Base-by-base conservation (phyloP, 768 basidiomycete species). In the Suillus fuscotomentosus region DNA sequence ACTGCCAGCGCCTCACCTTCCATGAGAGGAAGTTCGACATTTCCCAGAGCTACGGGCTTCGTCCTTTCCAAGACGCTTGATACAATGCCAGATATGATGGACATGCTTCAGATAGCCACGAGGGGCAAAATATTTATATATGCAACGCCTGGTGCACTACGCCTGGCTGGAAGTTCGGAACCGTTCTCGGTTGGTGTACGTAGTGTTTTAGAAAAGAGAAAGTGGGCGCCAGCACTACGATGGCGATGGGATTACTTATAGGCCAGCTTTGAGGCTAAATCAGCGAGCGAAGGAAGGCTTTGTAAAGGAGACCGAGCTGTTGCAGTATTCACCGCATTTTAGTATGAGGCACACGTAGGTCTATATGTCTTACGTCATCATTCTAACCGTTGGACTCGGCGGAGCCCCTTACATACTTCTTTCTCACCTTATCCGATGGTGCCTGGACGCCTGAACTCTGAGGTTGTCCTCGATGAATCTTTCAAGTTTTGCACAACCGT, bases 1-100 rank as follows among this genome's bases (percentile, higher is more conserved):
- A 70, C 67, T 38, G 72, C 66, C 7, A 73, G 65, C 14, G 67
- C 70, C 42, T 76, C 70, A 31, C 70, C 66, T 13, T 66, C 66
- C 7, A 59, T 66, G 22, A 70, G 61, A 20, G 68, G 66, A 24
- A 71, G 60, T 36, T 65, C 69, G 27, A 70, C 65, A 20, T 61
- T 66, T 34, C 66, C 63, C 13, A n/a, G 41, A 42, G 42, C 50
- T 31, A 20, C 45, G 24, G 61, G 31, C 55, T 65, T 68, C 41
- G 70, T 41, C 10, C 31, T 47, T n/a, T 60, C 54, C 15, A 68
- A 63, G 27, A 64, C 27, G 57, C 43, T 34, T 13, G 60, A 39
- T 13, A 67, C 14, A 20, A 64, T 41, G 7, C 24, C 27, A 42
- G 62, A 54, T 22, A 63, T 64, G 59, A 60, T 54, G 7, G 62